Base-by-base conservation (phyloP, 805 yeast species). In the Lipomyces starkeyi region DNA sequence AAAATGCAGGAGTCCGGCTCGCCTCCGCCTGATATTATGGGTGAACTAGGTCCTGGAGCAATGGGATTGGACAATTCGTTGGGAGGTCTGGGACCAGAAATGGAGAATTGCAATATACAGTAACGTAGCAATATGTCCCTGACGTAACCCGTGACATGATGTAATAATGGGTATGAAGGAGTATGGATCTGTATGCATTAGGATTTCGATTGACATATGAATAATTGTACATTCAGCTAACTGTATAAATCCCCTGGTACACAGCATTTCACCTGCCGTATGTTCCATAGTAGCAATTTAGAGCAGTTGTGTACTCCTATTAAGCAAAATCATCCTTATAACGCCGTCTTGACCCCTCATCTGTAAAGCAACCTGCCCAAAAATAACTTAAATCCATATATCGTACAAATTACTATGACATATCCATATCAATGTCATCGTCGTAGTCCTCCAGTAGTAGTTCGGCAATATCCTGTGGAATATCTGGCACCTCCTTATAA, bases 21-120 rank as follows among this genome's bases (percentile, higher is more conserved):
- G 75, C 96, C 96, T 1, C 97, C 97, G 4, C 76, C 83, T 14
- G 97, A 90, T 62, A 81, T 91, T 49, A 86, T 89, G 68, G 91
- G 90, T 34, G 88, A 85, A 40, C 80, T 78, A 80, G 84, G 65
- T 17, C 70, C 69, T 13, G 64, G 59, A 7, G 73, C 73, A 3
- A 34, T 69, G 55, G 61, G 55, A 17, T 2, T 27, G 5, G 58
- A 47, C 53, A 14, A 37, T 29, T 66, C 60, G 8, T 52, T 65
- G 47, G 62, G 57, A 17, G 55, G 43, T 22, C 37, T 62, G 49
- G 60, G 40, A 3, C 34, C 58, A 27, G 61, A 43, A 22, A 22
- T 37, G 27, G 61, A 58, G 20, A 58, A 58, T 34, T 58, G 61
- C 52, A 34, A 25, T 58, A 8, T 34, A 27, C 61, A 58, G 61